Evolutionary conservation across 2,329 filamentous ascomycete species (phyloP), one percentile per base, ranked within the genome.

Genomic region (Aureobasidium sp.): DNA sequence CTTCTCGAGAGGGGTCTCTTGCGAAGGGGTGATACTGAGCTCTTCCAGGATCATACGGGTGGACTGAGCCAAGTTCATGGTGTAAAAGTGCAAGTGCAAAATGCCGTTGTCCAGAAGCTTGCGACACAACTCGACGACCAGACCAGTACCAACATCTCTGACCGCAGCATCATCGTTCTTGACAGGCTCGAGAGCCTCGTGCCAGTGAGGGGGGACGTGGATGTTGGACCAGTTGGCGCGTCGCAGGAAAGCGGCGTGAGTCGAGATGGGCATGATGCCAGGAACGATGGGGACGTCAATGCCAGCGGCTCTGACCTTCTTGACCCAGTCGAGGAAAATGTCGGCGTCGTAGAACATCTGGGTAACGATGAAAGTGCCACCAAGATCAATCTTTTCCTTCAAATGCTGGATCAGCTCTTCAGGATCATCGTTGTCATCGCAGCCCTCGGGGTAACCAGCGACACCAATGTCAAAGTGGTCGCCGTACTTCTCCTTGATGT

Each of bases 281-380:
- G 89, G 89, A 53, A 95, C 83, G 67, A 96, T 94, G 17, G 90
- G 90, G 35, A 94, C 80, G 29, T 78, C 86, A 71, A 99, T 93
- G 52, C 94, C 94, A 70, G 85, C 86, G 58, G 87, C 90, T 54
- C 92, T 88, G 63, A 93, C 91, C 73, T 90, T 94, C 67, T 84
- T 80, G 40, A 95, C 89, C 94, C 94, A 99, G 59, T 86, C 83
- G 60, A 97, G 77, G 76, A 99, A 99, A 72, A 94, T 93, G 70
- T 99, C 93, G 54, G 85, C 92, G 71, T 99, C 93, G 79, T 99
- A 99, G 77, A 97, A 97, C 94, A 99, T 99, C 78, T 99, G 94
- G 0, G 94, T 97, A 60, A 99, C 90, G 66, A 99, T 89, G 73
- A 97, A 99, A 7, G 89, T 88, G 65, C 88, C 92, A 57, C 94